These are phyloP conservation scores for Vicia faba DNA, from an alignment of 306 rosid genomes.

Conservation along the genomic window DNA sequence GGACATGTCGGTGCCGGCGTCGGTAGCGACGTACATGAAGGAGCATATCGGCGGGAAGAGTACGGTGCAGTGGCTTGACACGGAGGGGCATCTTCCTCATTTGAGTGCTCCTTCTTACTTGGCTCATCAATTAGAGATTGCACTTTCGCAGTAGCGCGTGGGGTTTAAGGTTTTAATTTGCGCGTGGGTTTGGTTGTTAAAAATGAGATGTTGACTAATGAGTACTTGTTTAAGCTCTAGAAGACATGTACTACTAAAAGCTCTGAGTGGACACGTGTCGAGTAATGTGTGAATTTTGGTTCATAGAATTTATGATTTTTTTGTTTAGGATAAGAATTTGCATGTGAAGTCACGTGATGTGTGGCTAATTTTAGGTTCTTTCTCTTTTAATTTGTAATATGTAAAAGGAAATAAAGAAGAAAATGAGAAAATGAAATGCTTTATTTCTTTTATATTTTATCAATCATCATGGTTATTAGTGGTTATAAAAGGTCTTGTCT, in stretches of 20 bases:
- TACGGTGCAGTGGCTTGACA: slow-evolving; percentile 73
- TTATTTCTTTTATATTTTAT: background rate
- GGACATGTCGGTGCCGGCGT: slow-evolving; percentile 74
- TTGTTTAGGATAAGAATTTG: slow-evolving; percentile 59
- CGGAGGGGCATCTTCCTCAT: slow-evolving; percentile 94
- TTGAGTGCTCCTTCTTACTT: slow-evolving; percentile 72
- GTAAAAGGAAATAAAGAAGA: background rate
- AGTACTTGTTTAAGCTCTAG: background rate
- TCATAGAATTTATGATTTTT: slow-evolving; percentile 36
- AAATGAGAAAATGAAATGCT: background rate
- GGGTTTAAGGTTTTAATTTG: background rate
- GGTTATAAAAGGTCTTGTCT: background rate
- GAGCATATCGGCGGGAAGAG: slow-evolving; percentile 84
- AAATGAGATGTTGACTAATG: background rate
- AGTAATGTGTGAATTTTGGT: slow-evolving; percentile 49
- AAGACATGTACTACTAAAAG: slow-evolving; percentile 27
- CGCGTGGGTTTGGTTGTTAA: slow-evolving; percentile 1
- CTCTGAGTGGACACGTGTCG: slow-evolving; percentile 49
- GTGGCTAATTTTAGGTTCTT: slow-evolving; percentile 26
- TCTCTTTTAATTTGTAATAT: background rate
- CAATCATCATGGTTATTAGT: background rate
- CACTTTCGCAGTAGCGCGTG: slow-evolving; percentile 56
- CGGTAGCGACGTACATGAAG: slow-evolving; percentile 70
- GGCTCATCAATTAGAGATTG: slow-evolving; percentile 62
- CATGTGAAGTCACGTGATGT: slow-evolving; percentile 70